Base-by-base conservation (phyloP, 2,329 filamentous ascomycete species). In the Talaromyces islandicus region DNA sequence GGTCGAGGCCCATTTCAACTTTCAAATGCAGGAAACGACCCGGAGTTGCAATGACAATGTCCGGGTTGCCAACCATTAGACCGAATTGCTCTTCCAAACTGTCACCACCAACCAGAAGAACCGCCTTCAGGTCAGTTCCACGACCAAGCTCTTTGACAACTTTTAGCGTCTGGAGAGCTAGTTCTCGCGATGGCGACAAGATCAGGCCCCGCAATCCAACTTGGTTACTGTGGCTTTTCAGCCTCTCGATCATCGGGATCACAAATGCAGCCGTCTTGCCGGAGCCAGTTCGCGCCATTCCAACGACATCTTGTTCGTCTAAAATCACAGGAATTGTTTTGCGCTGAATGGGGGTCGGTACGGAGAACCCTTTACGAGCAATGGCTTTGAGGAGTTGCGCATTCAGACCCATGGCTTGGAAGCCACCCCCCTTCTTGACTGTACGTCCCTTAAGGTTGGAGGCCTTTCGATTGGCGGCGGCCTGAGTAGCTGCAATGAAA, bases 231-330 rank as follows among this genome's bases (percentile, higher is more conserved):
- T 99, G 95, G 25, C 86, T 84, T 75, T 92, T 95, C 63, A 99
- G 80, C 65, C 88, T 90, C 78, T 99, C 91, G 63, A 99, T 92
- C 93, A 99, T 96, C 50, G 94, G 94, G 65, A 99, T 95, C 27
- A 97, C 92, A 74, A 99, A 99, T 24, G 94, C 94, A 1, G 92
- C 94, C 1, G 95, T 99, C 80, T 99, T 99, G 79, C 94, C 94
- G 21, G 92, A 97, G 72, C 94, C 94, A n/a, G 95, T 99, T 66
- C 95, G 84, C 7, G 94, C 94, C 94, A 99, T 99, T 66, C 92
- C 95, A 25, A 99, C 93, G n/a, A 97, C 90, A 82, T 99, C 94
- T 76, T 92, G 90, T 58, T 89, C 85, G 63, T 95, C 90, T 67
- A 97, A 81, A 59, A 99, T 86, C 59, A 97, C 81, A 4, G 94